Evolutionary conservation across 2,329 filamentous ascomycete species (phyloP), one percentile per base, ranked within the genome.

Genomic region (Neocucurbitaria cava): DNA sequence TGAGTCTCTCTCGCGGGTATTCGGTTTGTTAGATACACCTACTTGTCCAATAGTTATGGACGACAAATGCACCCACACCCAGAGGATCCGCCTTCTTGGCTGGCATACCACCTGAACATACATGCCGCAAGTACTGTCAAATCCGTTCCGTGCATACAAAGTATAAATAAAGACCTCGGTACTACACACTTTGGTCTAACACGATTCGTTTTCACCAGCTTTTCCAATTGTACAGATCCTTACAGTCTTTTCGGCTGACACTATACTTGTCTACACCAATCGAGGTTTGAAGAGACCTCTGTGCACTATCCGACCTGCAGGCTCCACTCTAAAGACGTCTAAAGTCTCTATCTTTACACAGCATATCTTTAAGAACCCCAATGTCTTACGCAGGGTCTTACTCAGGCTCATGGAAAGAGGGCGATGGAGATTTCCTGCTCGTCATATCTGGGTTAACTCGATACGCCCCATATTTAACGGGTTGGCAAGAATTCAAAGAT

Each of bases 401-500:
- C 21, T 26, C 31, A 11, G 55, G 43, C 31, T 45, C 38, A 7
- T 59, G 49, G 50, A 62, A 65, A 56, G 62, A 64, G 21, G 59
- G 49, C 15, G 58, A 64, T 17, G 69, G 66, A 5, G 64, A 74
- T 28, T 75, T 67, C 28, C 35, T 75, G 43, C 56, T 75, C 18
- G 67, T 73, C 7, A 65, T 65, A 17, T 70, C 65, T 44, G 72
- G 70, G 5, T 52, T 53, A 15, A 64, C 54, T 8, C 62, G 60
- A 5, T 59, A 64, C 50, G 68, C 68, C 21, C 65, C 70, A 1
- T 73, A 68, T 40, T 48, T 75, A 30, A 48, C 57, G 1, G 68
- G 61, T 6, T 77, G 74, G 74, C 65, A 72, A 64, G 66, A 69
- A n/a, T 71, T 76, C 60, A 77, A 77, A 55, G 74, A 77, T 33